Base-by-base conservation (phyloP, 331 rosid species). In the Stylosanthes scabra region DNA sequence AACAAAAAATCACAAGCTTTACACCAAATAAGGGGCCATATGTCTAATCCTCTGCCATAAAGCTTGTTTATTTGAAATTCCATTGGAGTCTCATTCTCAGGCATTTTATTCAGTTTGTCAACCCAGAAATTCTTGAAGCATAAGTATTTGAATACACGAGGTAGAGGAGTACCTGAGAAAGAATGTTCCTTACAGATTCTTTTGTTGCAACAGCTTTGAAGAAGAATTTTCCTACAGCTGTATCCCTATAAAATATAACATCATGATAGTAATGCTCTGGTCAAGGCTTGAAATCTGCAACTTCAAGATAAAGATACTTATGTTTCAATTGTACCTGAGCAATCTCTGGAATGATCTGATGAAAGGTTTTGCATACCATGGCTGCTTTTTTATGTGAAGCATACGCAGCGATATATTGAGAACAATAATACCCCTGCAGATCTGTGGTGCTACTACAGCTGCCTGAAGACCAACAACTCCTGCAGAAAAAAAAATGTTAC, bases 381-480 rank as follows among this genome's bases (percentile, higher is more conserved):
- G 98, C 80, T 94, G 98, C 85, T 94, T 94, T 84, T 76, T 91
- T 62, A 89, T 83, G 72, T 94, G 98, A 71, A 94, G 98, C 98
- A 94, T 86, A 11, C 97, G 93, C 31, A 94, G 86, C 66, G 98
- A 91, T 40, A 94, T 84, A 76, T 94, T 91, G 41, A 94, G 82
- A 85, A 94, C 91, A 59, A 91, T 50, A 63, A 94, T 74, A 9
- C 97, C 97, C 82, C 62, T 84, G 74, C 98, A 94, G 65, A 84
- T 84, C 74, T 84, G 75, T n/a, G 98, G 97, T 59, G 79, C 88
- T 81, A 74, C 31, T 59, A 84, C 74, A 58, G 91, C 98, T 50
- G 98, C 98, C 84, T 94, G 95, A 81, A 94, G 97, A 84, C 98
- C 98, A 85, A 94, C 98, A 81, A 94, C 84, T 74, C 98, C 98